These are phyloP conservation scores for Hypoxylon rubiginosum DNA, from an alignment of 2,329 filamentous ascomycete species.

Conservation along the genomic window DNA sequence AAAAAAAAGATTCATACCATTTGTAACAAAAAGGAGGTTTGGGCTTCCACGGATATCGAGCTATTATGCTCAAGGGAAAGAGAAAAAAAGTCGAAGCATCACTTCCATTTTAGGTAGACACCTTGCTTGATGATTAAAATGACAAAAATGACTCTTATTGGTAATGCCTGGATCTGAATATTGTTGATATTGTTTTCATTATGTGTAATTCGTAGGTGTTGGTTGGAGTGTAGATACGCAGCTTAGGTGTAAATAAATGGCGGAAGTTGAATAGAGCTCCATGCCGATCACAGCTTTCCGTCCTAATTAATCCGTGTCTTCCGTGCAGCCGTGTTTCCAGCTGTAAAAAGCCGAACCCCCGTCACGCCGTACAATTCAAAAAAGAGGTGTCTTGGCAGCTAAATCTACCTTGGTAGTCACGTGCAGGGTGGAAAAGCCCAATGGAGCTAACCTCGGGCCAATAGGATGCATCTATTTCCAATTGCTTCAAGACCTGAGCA, in stretches of 20 bases:
- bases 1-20: constrained; percentile 6
- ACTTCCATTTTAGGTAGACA: neutral
- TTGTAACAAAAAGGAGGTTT: constrained; percentile 26
- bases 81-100: constrained; percentile 15
- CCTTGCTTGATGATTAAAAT: neutral
- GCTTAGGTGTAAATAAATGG: neutral
- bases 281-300: neutral
- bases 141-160: neutral
- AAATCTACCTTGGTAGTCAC: constrained; percentile 12
- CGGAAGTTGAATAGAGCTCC: neutral
- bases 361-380: constrained; percentile 9
- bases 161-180: neutral
- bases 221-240: neutral
- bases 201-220: neutral
- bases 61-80: constrained; percentile 1
- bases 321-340: neutral
- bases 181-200: neutral
- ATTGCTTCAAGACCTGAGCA: constrained; percentile 52
- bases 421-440: constrained; percentile 20
- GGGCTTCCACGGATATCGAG: constrained; percentile 21
- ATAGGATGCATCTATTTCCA: constrained; percentile 50
- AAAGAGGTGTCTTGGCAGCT: constrained; percentile 5
- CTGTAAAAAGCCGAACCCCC: neutral
- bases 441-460: constrained; percentile 42
- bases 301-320: constrained; percentile 3